Conservation (phyloP, 441 rosid genomes). For the Lepidium campestre region DNA sequence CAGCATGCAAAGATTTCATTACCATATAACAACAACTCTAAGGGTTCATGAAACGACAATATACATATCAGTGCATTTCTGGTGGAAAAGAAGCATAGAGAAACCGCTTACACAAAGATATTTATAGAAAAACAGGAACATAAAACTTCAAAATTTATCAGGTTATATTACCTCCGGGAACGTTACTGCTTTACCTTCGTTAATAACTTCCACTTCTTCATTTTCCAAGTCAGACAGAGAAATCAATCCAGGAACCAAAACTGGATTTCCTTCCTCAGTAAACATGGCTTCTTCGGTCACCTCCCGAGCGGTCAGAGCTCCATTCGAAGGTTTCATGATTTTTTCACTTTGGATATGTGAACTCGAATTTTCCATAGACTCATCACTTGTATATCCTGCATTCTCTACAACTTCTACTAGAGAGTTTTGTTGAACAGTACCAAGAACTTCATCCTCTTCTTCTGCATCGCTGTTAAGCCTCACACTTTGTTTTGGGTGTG, state of each 20-base stretch:
- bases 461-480: conserved; percentile 3
- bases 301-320: conserved; percentile 11
- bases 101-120: not conserved
- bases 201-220: conserved; percentile 27
- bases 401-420: conserved; percentile 33
- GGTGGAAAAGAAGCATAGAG: not conserved
- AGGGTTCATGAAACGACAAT: not conserved
- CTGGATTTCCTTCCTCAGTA: conserved; percentile 37
- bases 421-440: conserved; percentile 22
- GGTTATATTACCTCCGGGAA: conserved; percentile 63
- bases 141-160: conserved; percentile 31
- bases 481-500: conserved; percentile 18
- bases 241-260: conserved; percentile 66
- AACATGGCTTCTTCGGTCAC: conserved; percentile 11
- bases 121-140: not conserved
- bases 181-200: conserved; percentile 25
- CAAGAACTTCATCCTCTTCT: not conserved
- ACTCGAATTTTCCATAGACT: conserved; percentile 15
- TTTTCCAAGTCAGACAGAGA: conserved; percentile 21
- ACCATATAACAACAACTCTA: conserved; percentile 5
- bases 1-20: not conserved
- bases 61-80: not conserved
- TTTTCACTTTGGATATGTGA: conserved; percentile 12
- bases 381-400: conserved; percentile 26
- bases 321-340: conserved; percentile 1